These are phyloP conservation scores for Elaeis guineensis DNA, from an alignment of 176 grass and related monocot species.

Conservation along the genomic window DNA sequence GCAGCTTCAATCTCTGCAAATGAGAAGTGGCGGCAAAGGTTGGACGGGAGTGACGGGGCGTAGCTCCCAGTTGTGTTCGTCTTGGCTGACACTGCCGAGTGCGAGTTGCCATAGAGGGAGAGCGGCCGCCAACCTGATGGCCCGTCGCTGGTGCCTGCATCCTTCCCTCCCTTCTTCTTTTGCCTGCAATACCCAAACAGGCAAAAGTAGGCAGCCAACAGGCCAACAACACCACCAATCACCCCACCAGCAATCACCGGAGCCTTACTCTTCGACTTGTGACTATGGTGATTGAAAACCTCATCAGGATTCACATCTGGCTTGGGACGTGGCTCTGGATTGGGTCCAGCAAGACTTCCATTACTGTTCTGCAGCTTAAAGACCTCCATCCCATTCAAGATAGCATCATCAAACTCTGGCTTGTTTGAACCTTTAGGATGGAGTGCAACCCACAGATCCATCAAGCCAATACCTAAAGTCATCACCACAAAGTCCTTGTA, in stretches of 20 bases:
- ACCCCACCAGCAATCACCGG: conserved; percentile 53
- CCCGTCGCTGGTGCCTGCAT: conserved; percentile 54
- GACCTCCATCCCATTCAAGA: conserved; percentile 86
- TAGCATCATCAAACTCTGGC: conserved; percentile 48
- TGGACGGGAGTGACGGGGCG: conserved; percentile 77
- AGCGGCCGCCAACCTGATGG: conserved; percentile 73
- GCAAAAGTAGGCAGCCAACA: conserved; percentile 49
- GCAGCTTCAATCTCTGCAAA: conserved; percentile 77
- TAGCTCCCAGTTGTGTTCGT: conserved; percentile 70
- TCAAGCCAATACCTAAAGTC: conserved; percentile 29
- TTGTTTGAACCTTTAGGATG: conserved; percentile 30
- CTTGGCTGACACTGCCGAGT: conserved; percentile 51
- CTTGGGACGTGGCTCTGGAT: conserved; percentile 28
- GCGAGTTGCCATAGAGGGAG: conserved; percentile 72
- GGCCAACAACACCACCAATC: conserved; percentile 34
- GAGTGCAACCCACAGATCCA: conserved; percentile 62
- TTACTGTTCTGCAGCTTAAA: conserved; percentile 66
- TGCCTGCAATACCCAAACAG: conserved; percentile 35
- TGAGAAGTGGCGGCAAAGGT: conserved; percentile 86
- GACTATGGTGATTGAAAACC: background rate
- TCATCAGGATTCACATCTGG: background rate
- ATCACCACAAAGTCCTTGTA: conserved; percentile 54
- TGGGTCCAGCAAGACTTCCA: conserved; percentile 70
- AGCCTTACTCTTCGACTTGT: conserved; percentile 22
- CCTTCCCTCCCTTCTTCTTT: conserved; percentile 39